These are phyloP conservation scores for Lactifluus volemus DNA, from an alignment of 768 basidiomycete genomes.

Conservation along the genomic window DNA sequence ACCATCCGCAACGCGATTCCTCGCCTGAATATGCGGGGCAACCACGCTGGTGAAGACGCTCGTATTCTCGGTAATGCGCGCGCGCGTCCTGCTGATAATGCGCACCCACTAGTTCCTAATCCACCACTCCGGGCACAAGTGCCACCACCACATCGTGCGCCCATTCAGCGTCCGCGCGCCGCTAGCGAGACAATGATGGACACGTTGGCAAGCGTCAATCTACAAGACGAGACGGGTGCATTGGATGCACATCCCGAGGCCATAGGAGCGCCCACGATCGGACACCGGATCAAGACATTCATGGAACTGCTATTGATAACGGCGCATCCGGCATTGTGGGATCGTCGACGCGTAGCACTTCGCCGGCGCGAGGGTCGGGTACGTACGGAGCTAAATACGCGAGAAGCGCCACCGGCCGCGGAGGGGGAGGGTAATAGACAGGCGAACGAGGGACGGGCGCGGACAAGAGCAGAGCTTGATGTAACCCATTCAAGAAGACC, in stretches of 20 bases:
- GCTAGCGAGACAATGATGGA: constrained; percentile 8
- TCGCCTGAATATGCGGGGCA: background rate
- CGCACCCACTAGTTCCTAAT: background rate
- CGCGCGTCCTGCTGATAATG: background rate
- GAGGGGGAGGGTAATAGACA: constrained; percentile 4
- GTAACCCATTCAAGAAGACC: constrained; percentile 2
- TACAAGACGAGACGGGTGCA: constrained; percentile 6
- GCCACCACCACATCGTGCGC: background rate
- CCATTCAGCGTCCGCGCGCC: background rate
- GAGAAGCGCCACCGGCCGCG: background rate
- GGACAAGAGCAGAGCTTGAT: background rate
- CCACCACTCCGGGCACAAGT: background rate
- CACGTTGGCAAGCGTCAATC: constrained; percentile 10
- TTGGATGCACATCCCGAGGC: constrained; percentile 8
- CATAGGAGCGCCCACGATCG: background rate
- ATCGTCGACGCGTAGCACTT: constrained; percentile 17
- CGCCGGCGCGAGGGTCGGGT: constrained; percentile 18
- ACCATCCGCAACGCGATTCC: constrained; percentile 19
- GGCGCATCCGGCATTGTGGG: constrained; percentile 19
- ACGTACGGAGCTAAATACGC: constrained; percentile 12
- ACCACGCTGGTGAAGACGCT: background rate
- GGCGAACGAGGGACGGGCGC: background rate
- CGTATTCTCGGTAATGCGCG: background rate
- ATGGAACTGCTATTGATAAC: constrained; percentile 12
- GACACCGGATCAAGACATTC: constrained; percentile 16